Evolutionary conservation across 805 yeast genomes (phyloP).

Genomic region (Brettanomyces naardenensis): DNA sequence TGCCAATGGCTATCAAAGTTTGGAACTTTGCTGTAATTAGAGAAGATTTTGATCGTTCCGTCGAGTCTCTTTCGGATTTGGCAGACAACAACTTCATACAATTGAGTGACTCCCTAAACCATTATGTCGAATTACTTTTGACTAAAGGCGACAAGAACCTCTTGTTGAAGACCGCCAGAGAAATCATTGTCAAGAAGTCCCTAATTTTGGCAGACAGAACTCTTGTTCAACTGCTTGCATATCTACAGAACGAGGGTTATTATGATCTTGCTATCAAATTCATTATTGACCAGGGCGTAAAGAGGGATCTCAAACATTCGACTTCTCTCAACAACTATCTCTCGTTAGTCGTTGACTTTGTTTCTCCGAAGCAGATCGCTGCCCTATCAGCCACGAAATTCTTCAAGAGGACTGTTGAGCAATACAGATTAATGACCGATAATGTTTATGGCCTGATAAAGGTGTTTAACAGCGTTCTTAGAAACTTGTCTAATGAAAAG

Average conservation of each 20-base stretch:
- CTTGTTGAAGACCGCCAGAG: constrained; percentile 22
- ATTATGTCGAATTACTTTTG: constrained; percentile 15
- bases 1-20: constrained; percentile 18
- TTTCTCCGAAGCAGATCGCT: constrained; percentile 13
- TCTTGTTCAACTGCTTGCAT: constrained; percentile 19
- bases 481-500: constrained; percentile 4
- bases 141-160: constrained; percentile 15
- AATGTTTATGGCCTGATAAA: constrained; percentile 29
- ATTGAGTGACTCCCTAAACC: constrained; percentile 15
- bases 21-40: constrained; percentile 26
- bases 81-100: constrained; percentile 12
- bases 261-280: constrained; percentile 18
- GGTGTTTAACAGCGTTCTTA: constrained; percentile 13
- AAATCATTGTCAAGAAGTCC: constrained; percentile 21
- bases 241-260: constrained; percentile 14
- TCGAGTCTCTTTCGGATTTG: constrained; percentile 7
- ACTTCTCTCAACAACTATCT: constrained; percentile 22
- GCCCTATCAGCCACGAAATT: constrained; percentile 16
- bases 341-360: constrained; percentile 22
- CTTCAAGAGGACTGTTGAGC: constrained; percentile 25
- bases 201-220: constrained; percentile 17
- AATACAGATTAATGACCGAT: constrained; percentile 26
- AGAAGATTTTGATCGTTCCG: constrained; percentile 22
- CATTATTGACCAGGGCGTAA: constrained; percentile 25
- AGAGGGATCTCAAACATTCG: constrained; percentile 10